Evolutionary conservation across 306 rosid species (phyloP), one percentile per base, ranked within the genome.

Genomic region (Castanospermum australe): DNA sequence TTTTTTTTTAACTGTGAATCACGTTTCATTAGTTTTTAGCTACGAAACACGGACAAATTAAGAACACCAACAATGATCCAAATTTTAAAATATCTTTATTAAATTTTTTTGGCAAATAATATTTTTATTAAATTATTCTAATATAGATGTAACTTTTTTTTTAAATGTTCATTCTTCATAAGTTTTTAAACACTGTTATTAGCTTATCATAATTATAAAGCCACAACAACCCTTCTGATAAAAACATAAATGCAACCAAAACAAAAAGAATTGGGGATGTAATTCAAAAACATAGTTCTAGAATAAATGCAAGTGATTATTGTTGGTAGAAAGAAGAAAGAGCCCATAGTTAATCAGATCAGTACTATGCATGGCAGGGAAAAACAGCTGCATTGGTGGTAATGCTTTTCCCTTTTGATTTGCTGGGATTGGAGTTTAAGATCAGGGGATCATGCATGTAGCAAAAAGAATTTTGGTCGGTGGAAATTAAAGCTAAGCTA

Each of bases 401-500:
- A 64, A 64, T 66, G 83, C 74, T 65, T 85, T 72, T 39, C 30
- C 33, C 80, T 57, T 84, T 51, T 60, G 45, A 20, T 77, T 64
- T 84, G 75, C 47, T 50, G 41, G 54, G 60, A n/a, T 7, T 14
- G 30, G 18, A 72, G 51, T 67, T 28, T 66, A 63, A 41, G 73
- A 39, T n/a, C n/a, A n/a, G 54, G 70, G 8, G 80, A 77, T 81
- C 73, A 78, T 73, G 69, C 80, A 76, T 79, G 82, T 62, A 77
- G 65, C 83, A 44, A 81, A 50, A 55, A 51, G 5, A 57, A 52
- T 74, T 67, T 82, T 70, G 82, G 86, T 82, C 77, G 84, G 84
- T 71, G 84, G 71, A 75, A 77, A 68, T 73, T 54, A 86, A 86
- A 86, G 86, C 64, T 38, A 44, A 20, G 39, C 73, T 56, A 74